These are phyloP conservation scores for Casuarina equisetifolia DNA, from an alignment of 306 rosid genomes.

Conservation along the genomic window DNA sequence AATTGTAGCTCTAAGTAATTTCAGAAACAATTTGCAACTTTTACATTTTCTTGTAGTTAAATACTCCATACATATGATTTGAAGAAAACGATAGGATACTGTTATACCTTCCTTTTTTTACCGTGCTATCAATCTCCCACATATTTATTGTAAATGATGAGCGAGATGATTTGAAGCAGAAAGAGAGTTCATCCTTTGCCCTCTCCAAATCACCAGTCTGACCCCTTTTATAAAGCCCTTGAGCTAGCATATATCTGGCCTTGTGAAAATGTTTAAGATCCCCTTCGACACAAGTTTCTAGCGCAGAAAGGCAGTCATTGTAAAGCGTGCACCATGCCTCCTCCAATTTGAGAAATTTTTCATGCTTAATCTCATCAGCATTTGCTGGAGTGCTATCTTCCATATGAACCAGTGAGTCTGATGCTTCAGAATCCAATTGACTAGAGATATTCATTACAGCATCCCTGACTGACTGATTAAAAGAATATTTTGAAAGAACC, in stretches of 20 bases:
- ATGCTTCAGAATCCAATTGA: constrained; percentile 39
- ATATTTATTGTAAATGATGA: constrained; percentile 95
- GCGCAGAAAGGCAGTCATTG: constrained; percentile 85
- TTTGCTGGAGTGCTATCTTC: constrained; percentile 41
- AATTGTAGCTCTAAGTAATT: neutral
- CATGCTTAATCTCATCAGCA: constrained; percentile 53
- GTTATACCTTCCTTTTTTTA: constrained; percentile 85
- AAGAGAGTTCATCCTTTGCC: constrained; percentile 94
- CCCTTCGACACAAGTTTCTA: constrained; percentile 94
- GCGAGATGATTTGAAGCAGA: constrained; percentile 97
- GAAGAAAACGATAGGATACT: constrained; percentile 12
- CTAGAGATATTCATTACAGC: constrained; percentile 49
- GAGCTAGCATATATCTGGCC: constrained; percentile 97
- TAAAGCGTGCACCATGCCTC: constrained; percentile 76
- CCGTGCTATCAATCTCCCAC: constrained; percentile 99
- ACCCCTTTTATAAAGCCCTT: constrained; percentile 77
- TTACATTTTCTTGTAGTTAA: constrained; percentile 1
- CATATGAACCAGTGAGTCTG: constrained; percentile 28
- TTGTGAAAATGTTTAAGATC: constrained; percentile 97
- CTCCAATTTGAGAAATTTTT: constrained; percentile 53
- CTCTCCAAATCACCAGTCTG: constrained; percentile 69
- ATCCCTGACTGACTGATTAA: constrained; percentile 56
- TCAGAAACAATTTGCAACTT: neutral
- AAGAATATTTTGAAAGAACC: constrained; percentile 78
- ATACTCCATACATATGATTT: constrained; percentile 3